phyloP scores from a whole-genome alignment of 2,329 filamentous ascomycete species.

The Aspergillus cejpii region DNA sequence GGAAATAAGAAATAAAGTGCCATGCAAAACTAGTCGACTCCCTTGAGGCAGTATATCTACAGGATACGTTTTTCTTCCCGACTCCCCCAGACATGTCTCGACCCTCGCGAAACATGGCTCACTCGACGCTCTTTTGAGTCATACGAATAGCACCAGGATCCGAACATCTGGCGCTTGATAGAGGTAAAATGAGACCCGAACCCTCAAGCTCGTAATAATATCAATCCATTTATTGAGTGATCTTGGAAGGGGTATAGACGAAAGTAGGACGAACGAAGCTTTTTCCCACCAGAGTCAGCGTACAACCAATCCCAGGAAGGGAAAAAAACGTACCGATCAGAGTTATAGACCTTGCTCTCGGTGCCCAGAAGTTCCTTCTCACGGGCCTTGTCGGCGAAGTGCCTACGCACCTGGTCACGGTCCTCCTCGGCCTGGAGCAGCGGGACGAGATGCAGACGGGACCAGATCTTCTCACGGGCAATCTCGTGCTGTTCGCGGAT shows the following conservation, averaged over 20 bases:
- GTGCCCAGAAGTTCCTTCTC: constrained; percentile 86
- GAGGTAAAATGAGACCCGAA: constrained; percentile 5
- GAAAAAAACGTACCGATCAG: constrained; percentile 62
- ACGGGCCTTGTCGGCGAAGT: constrained; percentile 77
- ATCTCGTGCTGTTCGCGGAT: constrained; percentile 90
- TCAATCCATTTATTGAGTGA: constrained; percentile 48
- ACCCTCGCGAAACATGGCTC: not conserved
- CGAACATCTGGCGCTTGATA: constrained; percentile 4
- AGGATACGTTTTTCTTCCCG: constrained; percentile 17
- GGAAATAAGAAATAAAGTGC: constrained; percentile 8
- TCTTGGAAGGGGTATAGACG: constrained; percentile 60
- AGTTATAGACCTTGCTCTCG: constrained; percentile 79
- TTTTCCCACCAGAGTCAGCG: too few relatives aligned
- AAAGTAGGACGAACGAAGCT: constrained; percentile 80
- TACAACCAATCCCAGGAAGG: too few relatives aligned
- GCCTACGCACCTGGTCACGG: constrained; percentile 81
- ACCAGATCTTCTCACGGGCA: constrained; percentile 96
- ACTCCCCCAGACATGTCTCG: constrained; percentile 4
- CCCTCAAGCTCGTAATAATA: constrained; percentile 7
- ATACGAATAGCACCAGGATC: constrained; percentile 6
- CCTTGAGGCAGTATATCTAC: constrained; percentile 33
- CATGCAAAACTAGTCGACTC: constrained; percentile 23
- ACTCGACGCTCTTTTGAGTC: constrained; percentile 1
- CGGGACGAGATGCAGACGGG: constrained; percentile 88
- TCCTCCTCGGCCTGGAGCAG: constrained; percentile 94